Base-by-base conservation (phyloP, 2,329 filamentous ascomycete genomes). In the Penicillium sp. region DNA sequence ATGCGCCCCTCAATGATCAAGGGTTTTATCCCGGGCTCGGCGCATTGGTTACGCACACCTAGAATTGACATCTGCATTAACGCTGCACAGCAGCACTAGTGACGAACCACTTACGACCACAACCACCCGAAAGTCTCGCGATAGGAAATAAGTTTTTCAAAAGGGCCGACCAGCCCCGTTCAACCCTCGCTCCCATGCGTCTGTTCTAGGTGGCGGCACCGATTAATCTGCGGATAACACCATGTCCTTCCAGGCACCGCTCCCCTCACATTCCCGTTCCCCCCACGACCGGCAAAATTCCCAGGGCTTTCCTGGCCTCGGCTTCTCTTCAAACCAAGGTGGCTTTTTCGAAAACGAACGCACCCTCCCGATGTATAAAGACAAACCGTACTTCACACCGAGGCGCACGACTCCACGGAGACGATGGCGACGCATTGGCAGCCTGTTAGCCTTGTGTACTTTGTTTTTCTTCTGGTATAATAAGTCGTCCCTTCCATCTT, bases 341-440 rank as follows among this genome's bases (percentile, higher is more conserved):
- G 81, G 80, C 55, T 81, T 92, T 57, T 86, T 92, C 59, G 84
- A 86, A 35, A 74, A 75, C 48, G 78, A 81, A 46, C 79, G 83
- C 75, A 79, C 85, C 55, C 78, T 99, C 59, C 94, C 94, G 44
- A 92, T 97, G 89, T 99, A 99, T 79, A 99, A 99, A 77, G 94
- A 99, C 77, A 99, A 99, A 74, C 94, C 94, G n/a, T 94, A 90
- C 70, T 78, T 74, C 54, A 67, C 73, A n/a, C 70, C 75, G 57
- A 80, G 83, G 63, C 83, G 84, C 65, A 79, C 72, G n/a, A 68
- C 81, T 58, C 80, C 80, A 49, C 80, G 84, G 31, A 75, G 84
- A 64, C 87, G 85, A 77, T 83, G 82, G 72, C 82, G 83, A 66
- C 90, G 88, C 77, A 79, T 88, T 56, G 74, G 84, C 2, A 69